Conservation (phyloP, 805 yeast genomes). For the Starmerella apicola region DNA sequence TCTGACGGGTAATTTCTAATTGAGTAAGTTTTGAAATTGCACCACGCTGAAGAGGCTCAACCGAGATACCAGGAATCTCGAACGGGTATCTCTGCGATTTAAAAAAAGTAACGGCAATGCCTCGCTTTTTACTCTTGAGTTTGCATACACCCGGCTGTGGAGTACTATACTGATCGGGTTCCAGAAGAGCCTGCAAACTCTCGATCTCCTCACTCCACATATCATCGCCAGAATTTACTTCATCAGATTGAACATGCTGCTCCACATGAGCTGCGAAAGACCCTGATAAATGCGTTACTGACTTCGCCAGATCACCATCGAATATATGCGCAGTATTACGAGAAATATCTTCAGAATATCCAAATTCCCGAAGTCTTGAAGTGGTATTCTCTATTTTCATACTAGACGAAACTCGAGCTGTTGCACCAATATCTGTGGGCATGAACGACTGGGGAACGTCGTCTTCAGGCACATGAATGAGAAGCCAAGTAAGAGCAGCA, state of each 20-base stretch:
- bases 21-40: slow-evolving; percentile 26
- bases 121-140: slow-evolving; percentile 4
- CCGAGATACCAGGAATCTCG: slow-evolving; percentile 56
- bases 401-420: slow-evolving; percentile 35
- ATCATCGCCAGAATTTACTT: slow-evolving; percentile 31
- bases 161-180: slow-evolving; percentile 26
- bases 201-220: slow-evolving; percentile 70
- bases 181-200: slow-evolving; percentile 49
- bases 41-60: slow-evolving; percentile 31
- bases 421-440: slow-evolving; percentile 25
- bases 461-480: slow-evolving; percentile 87
- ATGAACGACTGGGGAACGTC: slow-evolving; percentile 52
- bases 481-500: slow-evolving; percentile 58
- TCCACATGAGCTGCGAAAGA: slow-evolving; percentile 19
- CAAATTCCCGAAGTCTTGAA: slow-evolving; percentile 49
- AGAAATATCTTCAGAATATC: slow-evolving; percentile 57
- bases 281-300: slow-evolving; percentile 34
- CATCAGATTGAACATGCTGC: slow-evolving; percentile 2
- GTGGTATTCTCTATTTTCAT: slow-evolving; percentile 45
- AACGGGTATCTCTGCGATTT: slow-evolving; percentile 48
- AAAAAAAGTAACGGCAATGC: slow-evolving; percentile 28
- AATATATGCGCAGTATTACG: slow-evolving; percentile 34
- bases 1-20: slow-evolving; percentile 25
- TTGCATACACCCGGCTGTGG: slow-evolving; percentile 7
- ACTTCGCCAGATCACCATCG: slow-evolving; percentile 20